A percentile compares a stretch with the other conserved stretches of the same genome.
These are phyloP conservation scores for Rhodotorula sp. DNA, from an alignment of 1,284 basidiomycete species.

Conservation along the genomic window DNA sequence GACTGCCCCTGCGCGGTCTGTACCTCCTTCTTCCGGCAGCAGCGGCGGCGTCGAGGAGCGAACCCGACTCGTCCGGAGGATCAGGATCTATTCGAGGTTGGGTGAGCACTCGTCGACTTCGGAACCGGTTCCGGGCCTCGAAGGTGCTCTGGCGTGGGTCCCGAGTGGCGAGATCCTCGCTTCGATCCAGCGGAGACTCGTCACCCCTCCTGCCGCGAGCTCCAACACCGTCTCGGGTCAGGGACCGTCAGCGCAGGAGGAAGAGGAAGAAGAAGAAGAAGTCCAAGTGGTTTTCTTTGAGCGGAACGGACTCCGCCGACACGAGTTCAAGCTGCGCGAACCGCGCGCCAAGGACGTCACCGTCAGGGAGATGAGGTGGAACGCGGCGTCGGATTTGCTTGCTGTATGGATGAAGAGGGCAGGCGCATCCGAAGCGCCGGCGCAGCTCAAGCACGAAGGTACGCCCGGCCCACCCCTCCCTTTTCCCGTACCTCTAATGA, in stretches of 20 bases:
- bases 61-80: constrained; percentile 52
- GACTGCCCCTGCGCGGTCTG: constrained; percentile 23
- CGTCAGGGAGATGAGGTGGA: constrained; percentile 80
- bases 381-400: constrained; percentile 79
- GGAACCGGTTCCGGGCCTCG: constrained; percentile 77
- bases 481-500: constrained; percentile 4
- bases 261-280: constrained; percentile 54
- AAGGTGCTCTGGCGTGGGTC: constrained; percentile 78
- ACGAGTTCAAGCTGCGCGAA: constrained; percentile 75
- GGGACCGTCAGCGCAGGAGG: constrained; percentile 56
- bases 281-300: constrained; percentile 95
- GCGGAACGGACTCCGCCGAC: constrained; percentile 86
- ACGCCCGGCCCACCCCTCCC: constrained; percentile 40
- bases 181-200: constrained; percentile 58
- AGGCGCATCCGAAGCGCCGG: constrained; percentile 23
- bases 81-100: constrained; percentile 79
- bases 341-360: constrained; percentile 60
- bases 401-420: constrained; percentile 73
- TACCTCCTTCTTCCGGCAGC: background rate
- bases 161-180: constrained; percentile 83
- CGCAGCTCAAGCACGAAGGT: constrained; percentile 62
- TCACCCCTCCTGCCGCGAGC: constrained; percentile 50
- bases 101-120: constrained; percentile 71
- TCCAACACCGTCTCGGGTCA: constrained; percentile 39
- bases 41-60: constrained; percentile 12